Conservation (phyloP, 306 rosid genomes). For the Vachellia pachyceras region DNA sequence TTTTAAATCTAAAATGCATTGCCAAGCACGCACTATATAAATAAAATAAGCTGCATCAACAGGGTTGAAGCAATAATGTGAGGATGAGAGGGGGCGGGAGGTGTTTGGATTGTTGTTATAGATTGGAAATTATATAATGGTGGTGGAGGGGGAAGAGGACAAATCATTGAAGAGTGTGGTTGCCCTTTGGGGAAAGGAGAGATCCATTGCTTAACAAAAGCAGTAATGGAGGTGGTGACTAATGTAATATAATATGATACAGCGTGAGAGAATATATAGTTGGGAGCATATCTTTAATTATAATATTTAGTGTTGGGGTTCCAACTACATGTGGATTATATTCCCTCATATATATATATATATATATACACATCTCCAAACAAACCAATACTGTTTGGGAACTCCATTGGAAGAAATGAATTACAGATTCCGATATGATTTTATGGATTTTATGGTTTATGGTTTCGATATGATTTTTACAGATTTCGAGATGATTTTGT, state of each 20-base stretch:
- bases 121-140: no score
- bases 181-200: conserved; percentile 37
- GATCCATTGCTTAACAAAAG: conserved; percentile 53
- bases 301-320: conserved; percentile 14
- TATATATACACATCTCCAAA: conserved; percentile 23
- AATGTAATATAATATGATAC: not conserved
- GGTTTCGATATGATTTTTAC: no score
- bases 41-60: no score
- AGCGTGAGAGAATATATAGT: not conserved
- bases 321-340: not conserved
- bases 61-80: not conserved
- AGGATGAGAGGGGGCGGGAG: not conserved
- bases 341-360: no score
- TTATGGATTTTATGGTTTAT: no score
- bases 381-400: conserved; percentile 37
- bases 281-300: conserved; percentile 15
- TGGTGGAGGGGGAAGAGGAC: not conserved
- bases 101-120: not conserved
- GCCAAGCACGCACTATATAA: no score
- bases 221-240: conserved; percentile 38
- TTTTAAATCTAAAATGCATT: no score
- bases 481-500: no score
- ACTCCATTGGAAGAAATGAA: no score
- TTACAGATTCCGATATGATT: no score
- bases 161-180: not conserved